phyloP scores from a whole-genome alignment of 2,329 filamentous ascomycete genomes.

The Fusarium sulawesiense region DNA sequence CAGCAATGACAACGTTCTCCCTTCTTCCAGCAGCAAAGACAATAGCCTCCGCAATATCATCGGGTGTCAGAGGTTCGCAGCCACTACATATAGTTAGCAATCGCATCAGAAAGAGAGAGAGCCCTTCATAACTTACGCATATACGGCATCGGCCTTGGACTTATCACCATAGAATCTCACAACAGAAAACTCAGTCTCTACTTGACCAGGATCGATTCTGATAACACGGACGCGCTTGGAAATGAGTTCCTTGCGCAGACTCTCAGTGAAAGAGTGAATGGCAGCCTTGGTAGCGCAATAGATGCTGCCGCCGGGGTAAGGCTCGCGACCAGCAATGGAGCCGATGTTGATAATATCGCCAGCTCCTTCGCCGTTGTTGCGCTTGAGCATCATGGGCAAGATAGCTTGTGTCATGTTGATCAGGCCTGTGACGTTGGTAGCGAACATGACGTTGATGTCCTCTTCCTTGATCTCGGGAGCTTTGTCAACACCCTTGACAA shows the following conservation, averaged over 20 bases:
- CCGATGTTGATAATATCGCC: constrained; percentile 97
- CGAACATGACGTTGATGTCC: constrained; percentile 88
- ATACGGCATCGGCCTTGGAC: constrained; percentile 87
- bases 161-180: constrained; percentile 90
- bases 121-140: constrained; percentile 68
- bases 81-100: constrained; percentile 59
- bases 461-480: constrained; percentile 85
- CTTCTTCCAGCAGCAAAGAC: constrained; percentile 85
- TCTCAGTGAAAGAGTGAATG: constrained; percentile 84
- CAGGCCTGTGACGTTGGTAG: constrained; percentile 92
- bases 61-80: constrained; percentile 84
- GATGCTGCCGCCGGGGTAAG: constrained; percentile 86
- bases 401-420: constrained; percentile 97
- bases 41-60: constrained; percentile 90
- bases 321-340: constrained; percentile 88
- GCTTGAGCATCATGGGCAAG: constrained; percentile 81
- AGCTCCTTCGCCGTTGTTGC: constrained; percentile 73
- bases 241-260: constrained; percentile 83
- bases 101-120: too few species aligned
- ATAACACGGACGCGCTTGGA: constrained; percentile 84
- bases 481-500: constrained; percentile 88
- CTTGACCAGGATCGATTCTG: constrained; percentile 88
- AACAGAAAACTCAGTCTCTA: constrained; percentile 94
- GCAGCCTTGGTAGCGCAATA: constrained; percentile 95
- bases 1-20: constrained; percentile 91